Base-by-base conservation (phyloP, 2,329 filamentous ascomycete species). In the Botrytis pseudocinerea region DNA sequence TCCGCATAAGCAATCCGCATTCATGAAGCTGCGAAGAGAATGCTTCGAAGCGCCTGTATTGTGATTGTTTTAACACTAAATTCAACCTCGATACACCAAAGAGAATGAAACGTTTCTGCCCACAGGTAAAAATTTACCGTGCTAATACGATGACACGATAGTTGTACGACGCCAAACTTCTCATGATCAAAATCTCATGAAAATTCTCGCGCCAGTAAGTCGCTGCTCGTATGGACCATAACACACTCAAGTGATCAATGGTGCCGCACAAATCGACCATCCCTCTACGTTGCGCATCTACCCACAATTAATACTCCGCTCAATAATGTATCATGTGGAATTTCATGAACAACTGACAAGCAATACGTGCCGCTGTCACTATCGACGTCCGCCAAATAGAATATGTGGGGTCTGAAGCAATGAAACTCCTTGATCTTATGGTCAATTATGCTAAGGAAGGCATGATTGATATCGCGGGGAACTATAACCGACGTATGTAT, bases 1-100 rank as follows among this genome's bases (percentile, higher is more conserved):
- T 76, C 92, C 94, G 1, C 95, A 98, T 81, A 99, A 99, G 82
- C 94, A 97, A 81, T 91, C 93, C 10, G 97, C 95, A 82, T 87
- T 95, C 75, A 92, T 97, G 83, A 92, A 92, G 79, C 87, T 97
- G 76, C 87, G 89, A 73, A 87, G 95, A 74, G 94, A 97, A 76
- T 88, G 87, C 32, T 98, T 94, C 92, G 88, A 92, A 63, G 90
- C 89, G 0, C 93, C 93, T 22, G 85, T 85, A 42, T 72, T 81
- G 63, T 81, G 70, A 80, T 71, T 69, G 25, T 66, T 14, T 59
- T 10, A 22, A 32, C 16, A 8, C n/a, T 51, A 10, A 6, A 40
- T 54, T 22, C 44, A 28, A 20, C 25, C 40, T 61, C 10, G n/a
- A 51, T 7, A n/a, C 16, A 40, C 44, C 12, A 25, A 46, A 46